Evolutionary conservation across 768 basidiomycete genomes (phyloP), one percentile per base, ranked within the genome.

Genomic region (Lentinula sp.): DNA sequence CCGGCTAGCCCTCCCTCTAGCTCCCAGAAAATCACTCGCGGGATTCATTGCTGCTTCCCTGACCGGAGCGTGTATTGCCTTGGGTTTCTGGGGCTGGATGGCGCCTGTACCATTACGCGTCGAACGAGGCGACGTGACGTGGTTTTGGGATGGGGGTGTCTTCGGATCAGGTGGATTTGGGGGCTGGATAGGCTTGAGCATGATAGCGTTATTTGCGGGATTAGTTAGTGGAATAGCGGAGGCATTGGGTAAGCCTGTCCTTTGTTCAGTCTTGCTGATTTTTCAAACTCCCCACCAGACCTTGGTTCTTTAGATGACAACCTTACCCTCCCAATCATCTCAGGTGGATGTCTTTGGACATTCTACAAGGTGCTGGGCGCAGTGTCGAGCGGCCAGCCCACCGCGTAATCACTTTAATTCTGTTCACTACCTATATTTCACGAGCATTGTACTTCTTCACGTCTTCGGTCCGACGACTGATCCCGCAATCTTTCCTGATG

Each of bases 281-380:
- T 18, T 23, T 20, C 52, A 33, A 69, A 28, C 28, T 28, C 3
- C 23, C 3, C 28, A 28, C 28, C 28, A 96, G 93, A 95, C 71
- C 77, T 96, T 2, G 93, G 93, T 16, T 82, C 81, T 0, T 70
- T 93, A 42, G 95, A 97, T 67, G 95, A 97, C 69, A 96, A 97
- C 70, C 72, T 97, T 28, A 95, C 92, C 7, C 74, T 97, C 28
- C 95, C 95, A 4, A 86, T 96, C 68, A 84, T 95, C 59, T 87
- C 92, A 6, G 94, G 94, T 2, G 90, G 85, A 16, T 82, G 77
- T 55, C 71, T 81, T 42, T 66, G 74, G 16, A 79, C 74, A 8
- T 79, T 81, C 66, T 65, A 81, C 58, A 79, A 77, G 63, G 61
- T 78, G 20, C 62, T 77, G 16, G 72, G 74, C n/a, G 62, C 72